Base-by-base conservation (phyloP, 2,329 filamentous ascomycete species). In the Cadophora malorum region DNA sequence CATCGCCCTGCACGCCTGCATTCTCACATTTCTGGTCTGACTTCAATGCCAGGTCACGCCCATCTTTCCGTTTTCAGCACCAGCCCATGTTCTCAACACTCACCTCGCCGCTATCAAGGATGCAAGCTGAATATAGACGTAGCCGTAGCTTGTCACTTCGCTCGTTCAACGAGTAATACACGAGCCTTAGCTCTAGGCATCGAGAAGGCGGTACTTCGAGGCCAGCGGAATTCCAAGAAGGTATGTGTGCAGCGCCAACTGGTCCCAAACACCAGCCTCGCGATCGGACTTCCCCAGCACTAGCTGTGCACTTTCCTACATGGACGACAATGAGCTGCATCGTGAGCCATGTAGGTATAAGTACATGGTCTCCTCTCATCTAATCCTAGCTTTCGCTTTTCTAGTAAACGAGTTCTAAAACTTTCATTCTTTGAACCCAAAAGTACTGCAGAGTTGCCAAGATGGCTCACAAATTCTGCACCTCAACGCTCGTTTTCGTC, bases 251-350 rank as follows among this genome's bases (percentile, higher is more conserved):
- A 31, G 50, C 23, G 50, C 23, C 23, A 9, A 53, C 50, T 53
- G 50, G 50, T 53, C 50, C 23, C 50, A 53, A 53, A 53, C 50
- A 28, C 8, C 23, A 53, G 10, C 50, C 21, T 50, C 49, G 7
- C 28, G 28, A 50, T 50, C 49, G 50, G 50, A 53, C 50, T 53
- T 53, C 50, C 50, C 50, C 50, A 53, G 50, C 21, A 14, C 50
- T 53, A 53, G 50, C 50, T 53, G 23, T 53, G 50, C 23, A 53
- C 21, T 53, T 53, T 53, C 12, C 50, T 28, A 16, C 50, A 28
- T 28, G 23, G 14, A 53, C 9, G 50, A 25, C 41, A 53, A 53
- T 21, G 50, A 53, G 23, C 10, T 53, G 23, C 12, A 28, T 53
- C 50, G 23, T 28, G 50, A 53, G 50, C 50, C 50, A 53, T 28